Base-by-base conservation (phyloP, 345 rosid genomes). In the Pistacia atlantica region DNA sequence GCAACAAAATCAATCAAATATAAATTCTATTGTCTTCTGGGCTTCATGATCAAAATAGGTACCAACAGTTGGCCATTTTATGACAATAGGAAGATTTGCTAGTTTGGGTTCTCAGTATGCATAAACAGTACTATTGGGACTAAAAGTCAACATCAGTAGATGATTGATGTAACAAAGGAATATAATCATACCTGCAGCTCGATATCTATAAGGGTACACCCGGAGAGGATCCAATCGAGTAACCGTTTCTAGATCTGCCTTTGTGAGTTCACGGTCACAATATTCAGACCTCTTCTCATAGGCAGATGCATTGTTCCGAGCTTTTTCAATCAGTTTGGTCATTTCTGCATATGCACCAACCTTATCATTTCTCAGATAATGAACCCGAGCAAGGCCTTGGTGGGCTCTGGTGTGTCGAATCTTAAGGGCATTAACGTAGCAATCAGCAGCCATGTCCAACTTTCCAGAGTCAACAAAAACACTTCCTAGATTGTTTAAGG, bases 401-500 rank as follows among this genome's bases (percentile, higher is more conserved):
- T 96, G 98, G 17, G 99, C 99, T 33, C 99, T 89, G 0, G 99
- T 93, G 75, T 96, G 99, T 75, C 94, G 88, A 79, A 96, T 89
- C 74, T 92, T 93, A 74, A 96, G 90, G 38, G 99, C 98, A 49
- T 91, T 91, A n/a, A 89, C 91, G 85, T 96, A 96, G 77, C 98
- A 96, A 87, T 96, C 97, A 33, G 95, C 99, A 49, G 99, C 99
- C 75, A 85, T 84, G 59, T 93, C 97, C 69, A 93, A 75, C 77
- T 91, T 84, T 71, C 73, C 85, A 37, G 87, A 84, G 71, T 96
- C 98, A 0, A 92, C 98, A 25, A 90, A 91, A 22, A 96, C 95
- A 52, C 99, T 96, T 76, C 99, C 98, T 0, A 96, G 97, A 86
- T 96, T 96, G 93, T 96, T 96, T 64, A 93, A 88, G n/a, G 99